Evolutionary conservation across 768 basidiomycete genomes (phyloP).

Genomic region (Tricholoma hemisulphureum): DNA sequence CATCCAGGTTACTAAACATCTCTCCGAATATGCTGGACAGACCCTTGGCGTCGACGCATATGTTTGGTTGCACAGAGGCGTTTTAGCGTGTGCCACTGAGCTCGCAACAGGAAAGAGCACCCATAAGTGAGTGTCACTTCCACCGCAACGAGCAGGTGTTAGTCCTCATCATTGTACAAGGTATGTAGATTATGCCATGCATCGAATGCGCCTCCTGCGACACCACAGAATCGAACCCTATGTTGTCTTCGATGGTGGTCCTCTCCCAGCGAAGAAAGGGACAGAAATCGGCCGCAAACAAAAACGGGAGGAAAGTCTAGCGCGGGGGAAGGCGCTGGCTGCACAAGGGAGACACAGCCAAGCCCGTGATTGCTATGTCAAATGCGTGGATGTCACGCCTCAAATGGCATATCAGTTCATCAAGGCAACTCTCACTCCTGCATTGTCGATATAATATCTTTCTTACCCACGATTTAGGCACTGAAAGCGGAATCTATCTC

Average conservation of each 20-base stretch:
- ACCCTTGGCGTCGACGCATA: slow-evolving; percentile 93
- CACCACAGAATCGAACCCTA: slow-evolving; percentile 86
- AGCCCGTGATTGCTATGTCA: slow-evolving; percentile 86
- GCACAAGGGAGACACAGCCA: slow-evolving; percentile 76
- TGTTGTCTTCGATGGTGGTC: slow-evolving; percentile 95
- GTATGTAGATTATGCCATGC: slow-evolving; percentile 97
- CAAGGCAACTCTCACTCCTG: slow-evolving; percentile 58
- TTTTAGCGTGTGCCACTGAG: slow-evolving; percentile 87
- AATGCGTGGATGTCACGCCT: slow-evolving; percentile 92
- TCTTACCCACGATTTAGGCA: slow-evolving; percentile 52
- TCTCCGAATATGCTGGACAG: slow-evolving; percentile 81
- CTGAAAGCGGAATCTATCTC: slow-evolving; percentile 75
- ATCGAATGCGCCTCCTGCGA: slow-evolving; percentile 79
- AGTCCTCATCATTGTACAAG: slow-evolving; percentile 35
- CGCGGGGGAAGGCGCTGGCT: slow-evolving; percentile 68
- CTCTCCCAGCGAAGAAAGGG: slow-evolving; percentile 88
- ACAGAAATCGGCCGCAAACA: slow-evolving; percentile 82
- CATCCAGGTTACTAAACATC: slow-evolving; percentile 74
- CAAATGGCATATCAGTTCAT: slow-evolving; percentile 98
- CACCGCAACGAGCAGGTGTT: not conserved
- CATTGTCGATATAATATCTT: not conserved
- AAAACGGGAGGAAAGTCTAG: slow-evolving; percentile 72
- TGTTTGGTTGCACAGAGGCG: slow-evolving; percentile 89
- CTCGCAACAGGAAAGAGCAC: slow-evolving; percentile 83
- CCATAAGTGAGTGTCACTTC: slow-evolving; percentile 60